Evolutionary conservation across 192 early-diverging fungal species (phyloP).

Genomic region (Martensiomyces pterosporus): DNA sequence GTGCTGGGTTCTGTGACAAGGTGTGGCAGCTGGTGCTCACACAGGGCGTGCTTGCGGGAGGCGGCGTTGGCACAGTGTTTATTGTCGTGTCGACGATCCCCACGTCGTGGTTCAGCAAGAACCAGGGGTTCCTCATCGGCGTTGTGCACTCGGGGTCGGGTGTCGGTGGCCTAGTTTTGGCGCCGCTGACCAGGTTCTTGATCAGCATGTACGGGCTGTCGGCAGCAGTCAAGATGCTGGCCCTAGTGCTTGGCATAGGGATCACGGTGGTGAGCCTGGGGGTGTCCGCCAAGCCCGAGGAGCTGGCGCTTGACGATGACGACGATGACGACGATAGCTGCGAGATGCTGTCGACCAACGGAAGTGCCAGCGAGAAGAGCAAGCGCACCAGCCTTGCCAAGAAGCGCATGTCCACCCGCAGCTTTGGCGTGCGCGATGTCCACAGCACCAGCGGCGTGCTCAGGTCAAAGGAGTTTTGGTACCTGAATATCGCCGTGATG

Average conservation of each 20-base stretch:
- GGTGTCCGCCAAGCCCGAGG: conserved; percentile 49
- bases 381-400: conserved; percentile 36
- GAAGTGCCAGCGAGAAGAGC: conserved; percentile 32
- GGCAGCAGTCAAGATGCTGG: conserved; percentile 43
- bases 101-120: conserved; percentile 50
- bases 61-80: conserved; percentile 45
- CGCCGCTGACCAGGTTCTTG: conserved; percentile 42
- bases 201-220: conserved; percentile 39
- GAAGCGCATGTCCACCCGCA: conserved; percentile 51
- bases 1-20: conserved; percentile 46
- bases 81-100: conserved; percentile 50
- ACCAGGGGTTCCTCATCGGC: conserved; percentile 48
- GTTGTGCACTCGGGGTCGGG: conserved; percentile 49
- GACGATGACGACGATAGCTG: conserved; percentile 37
- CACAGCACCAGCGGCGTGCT: conserved; percentile 43
- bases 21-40: conserved; percentile 48
- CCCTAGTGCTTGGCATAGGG: conserved; percentile 24
- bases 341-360: conserved; percentile 18
- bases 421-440: conserved; percentile 51
- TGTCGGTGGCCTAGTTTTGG: conserved; percentile 44
- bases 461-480: conserved; percentile 50
- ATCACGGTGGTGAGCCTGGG: conserved; percentile 42
- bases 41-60: conserved; percentile 40
- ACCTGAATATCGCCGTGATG: conserved; percentile 50
- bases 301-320: conserved; percentile 42